Base-by-base conservation (phyloP, 2,329 filamentous ascomycete species). In the Seiridium unicorne region DNA sequence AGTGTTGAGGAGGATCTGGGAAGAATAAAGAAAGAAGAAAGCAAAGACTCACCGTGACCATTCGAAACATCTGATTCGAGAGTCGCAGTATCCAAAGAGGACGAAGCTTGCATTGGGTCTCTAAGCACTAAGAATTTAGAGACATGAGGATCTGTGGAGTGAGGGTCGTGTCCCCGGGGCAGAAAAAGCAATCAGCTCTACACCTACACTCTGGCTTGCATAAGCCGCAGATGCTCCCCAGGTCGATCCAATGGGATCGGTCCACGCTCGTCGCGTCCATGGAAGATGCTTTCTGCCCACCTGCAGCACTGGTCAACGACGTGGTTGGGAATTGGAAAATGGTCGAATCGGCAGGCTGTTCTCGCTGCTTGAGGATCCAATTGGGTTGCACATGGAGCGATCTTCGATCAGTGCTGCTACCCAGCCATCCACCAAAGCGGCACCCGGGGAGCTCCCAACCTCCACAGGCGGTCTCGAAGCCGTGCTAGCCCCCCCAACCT, bases 231-330 rank as follows among this genome's bases (percentile, higher is more conserved):
- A 9, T 31, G 11, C n/a, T 54, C 32, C 31, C 26, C 42, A 32
- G 38, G 13, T n/a, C 40, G 47, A 38, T 36, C 60, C 60, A 61
- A 61, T 61, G 35, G 47, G 46, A 53, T 10, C 26, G 51, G 44
- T 59, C 60, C 60, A 61, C 60, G 60, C 57, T 54, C 31, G 34
- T 49, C 57, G 53, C 56, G 56, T 44, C 40, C 60, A 56, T 56
- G 60, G 51, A 54, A 59, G 60, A 48, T 61, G 60, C 57, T 47
- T 59, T 40, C 51, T 59, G 40, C 46, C 56, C 51, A 38, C 40
- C 44, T 46, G 44, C 55, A 55, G 18, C 42, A 49, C 18, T 40
- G 53, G 53, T 35, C 48, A 49, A 44, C 51, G 57, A 44, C 60
- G 56, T 59, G 60, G 60, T 61, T 61, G 59, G 59, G 55, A 18